Percentiles rank a stretch among this genome's conserved stretches.
Conservation (phyloP, 2,329 filamentous ascomycete genomes). For the Colletotrichum theobromicola region DNA sequence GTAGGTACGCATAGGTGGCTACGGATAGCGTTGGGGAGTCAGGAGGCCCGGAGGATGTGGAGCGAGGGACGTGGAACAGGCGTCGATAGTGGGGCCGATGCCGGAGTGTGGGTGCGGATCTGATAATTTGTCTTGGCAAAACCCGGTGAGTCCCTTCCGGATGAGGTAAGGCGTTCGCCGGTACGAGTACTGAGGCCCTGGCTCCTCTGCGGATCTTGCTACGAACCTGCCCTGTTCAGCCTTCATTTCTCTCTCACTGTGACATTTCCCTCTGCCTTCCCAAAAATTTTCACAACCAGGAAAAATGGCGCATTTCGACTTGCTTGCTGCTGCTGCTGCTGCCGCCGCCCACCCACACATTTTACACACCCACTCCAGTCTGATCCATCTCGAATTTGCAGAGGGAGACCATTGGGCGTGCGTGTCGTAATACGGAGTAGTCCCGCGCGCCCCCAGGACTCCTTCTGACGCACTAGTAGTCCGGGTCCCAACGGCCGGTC, state of each 20-base stretch:
- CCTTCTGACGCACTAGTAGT: not conserved
- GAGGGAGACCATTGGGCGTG: not conserved
- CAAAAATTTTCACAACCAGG: not conserved
- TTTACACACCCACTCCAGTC: not conserved
- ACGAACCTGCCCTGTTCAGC: not conserved
- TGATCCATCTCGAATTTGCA: slow-evolving; percentile 1
- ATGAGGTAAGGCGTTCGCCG: not conserved
- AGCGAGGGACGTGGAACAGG: not conserved
- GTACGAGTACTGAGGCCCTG: not conserved
- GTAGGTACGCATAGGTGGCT: too few species aligned
- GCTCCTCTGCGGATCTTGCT: slow-evolving; percentile 1
- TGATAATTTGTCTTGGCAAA: slow-evolving; percentile 25
- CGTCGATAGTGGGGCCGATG: slow-evolving; percentile 10
- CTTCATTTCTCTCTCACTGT: not conserved
- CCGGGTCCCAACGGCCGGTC: slow-evolving; percentile 2
- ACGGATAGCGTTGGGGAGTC: not conserved
- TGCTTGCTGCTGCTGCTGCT: not conserved
- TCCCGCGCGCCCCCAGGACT: not conserved
- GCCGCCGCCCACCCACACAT: not conserved
- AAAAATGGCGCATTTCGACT: slow-evolving; percentile 21
- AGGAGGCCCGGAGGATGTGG: not conserved
- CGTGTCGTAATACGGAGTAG: not conserved
- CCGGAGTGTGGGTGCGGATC: slow-evolving; percentile 20
- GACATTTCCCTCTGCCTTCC: not conserved
- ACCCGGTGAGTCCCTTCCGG: not conserved